A percentile compares a stretch with the other conserved stretches of the same genome.
Conservation (phyloP, 441 rosid genomes). For the Mallotus japonicus region DNA sequence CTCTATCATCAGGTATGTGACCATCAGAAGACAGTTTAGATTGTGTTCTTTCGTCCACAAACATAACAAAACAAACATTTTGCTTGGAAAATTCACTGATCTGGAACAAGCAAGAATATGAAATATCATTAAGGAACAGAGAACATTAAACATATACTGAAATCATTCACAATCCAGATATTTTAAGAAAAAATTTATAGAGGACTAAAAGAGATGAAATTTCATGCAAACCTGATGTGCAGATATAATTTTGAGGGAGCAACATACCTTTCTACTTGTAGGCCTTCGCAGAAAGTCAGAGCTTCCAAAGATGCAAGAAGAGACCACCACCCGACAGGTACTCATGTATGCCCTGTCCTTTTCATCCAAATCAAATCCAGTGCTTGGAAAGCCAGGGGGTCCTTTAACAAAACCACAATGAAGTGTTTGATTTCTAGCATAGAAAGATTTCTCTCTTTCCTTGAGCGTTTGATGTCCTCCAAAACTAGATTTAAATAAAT, state of each 20-base stretch:
- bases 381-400: slow-evolving; percentile 38
- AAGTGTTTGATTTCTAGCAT: slow-evolving; percentile 60
- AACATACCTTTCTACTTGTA: slow-evolving; percentile 59
- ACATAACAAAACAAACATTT: slow-evolving; percentile 74
- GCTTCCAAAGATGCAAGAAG: slow-evolving; percentile 94
- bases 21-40: slow-evolving; percentile 55
- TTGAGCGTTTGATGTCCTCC: slow-evolving; percentile 76
- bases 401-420: slow-evolving; percentile 87
- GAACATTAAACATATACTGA: not conserved
- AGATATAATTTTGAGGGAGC: slow-evolving; percentile 7
- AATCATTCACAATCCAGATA: not conserved
- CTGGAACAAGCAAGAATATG: slow-evolving; percentile 42
- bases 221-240: not conserved
- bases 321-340: slow-evolving; percentile 63
- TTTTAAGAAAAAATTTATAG: not conserved
- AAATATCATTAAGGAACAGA: slow-evolving; percentile 12
- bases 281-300: slow-evolving; percentile 91
- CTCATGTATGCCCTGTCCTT: slow-evolving; percentile 68
- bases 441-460: slow-evolving; percentile 73
- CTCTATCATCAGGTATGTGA: slow-evolving; percentile 45
- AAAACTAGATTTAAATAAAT: slow-evolving; percentile 48
- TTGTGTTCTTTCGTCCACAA: slow-evolving; percentile 81
- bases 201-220: not conserved
- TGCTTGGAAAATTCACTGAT: slow-evolving; percentile 67
- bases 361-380: slow-evolving; percentile 66